Evolutionary conservation across 495 filamentous ascomycete genomes (phyloP), one percentile per base, ranked within the genome.

Genomic region (Elaphomyces granulatus): DNA sequence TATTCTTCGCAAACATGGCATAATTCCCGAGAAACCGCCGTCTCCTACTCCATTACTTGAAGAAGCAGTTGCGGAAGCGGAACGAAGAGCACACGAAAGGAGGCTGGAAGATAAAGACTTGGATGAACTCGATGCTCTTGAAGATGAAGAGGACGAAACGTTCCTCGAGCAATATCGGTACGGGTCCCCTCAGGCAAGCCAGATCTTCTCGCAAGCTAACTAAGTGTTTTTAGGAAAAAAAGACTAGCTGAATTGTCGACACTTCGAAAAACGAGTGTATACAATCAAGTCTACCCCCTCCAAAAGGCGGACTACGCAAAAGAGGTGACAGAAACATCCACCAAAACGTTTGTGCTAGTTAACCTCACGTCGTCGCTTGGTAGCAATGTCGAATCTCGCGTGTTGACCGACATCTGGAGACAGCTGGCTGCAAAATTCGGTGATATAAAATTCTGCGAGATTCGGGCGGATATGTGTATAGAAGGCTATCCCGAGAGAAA

Each of bases 381-480:
- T 31, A 80, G 71, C 41, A 94, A 95, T 52, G 67, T 77, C 23
- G 85, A 95, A 60, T 92, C 85, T 2, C 72, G 80, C 21, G 59
- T 92, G 1, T 54, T 95, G 47, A 78, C 79, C 10, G 77, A 90
- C 50, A 64, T 95, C n/a, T 99, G 90, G 88, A 68, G 80, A 15
- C 72, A 82, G 51, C 63, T 87, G 43, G 90, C 90, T 12, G 59
- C 56, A 40, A 83, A 84, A 51, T 96, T 79, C 51, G 84, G 84
- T 20, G 87, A 99, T 42, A 60, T 96, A 53, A 99, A 99, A 61
- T 99, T 99, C 64, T 95, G 87, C 55, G 85, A 99, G 60, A 96
- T 99, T 34, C 70, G 77, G 47, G 90, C 76, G 2, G 79, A 87
- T 52, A 78, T 93, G 72, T 94, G 90, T 42, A 94, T 99, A 50